Conservation (phyloP, 352 stramenopile genomes). For the Pythium periplocum region DNA sequence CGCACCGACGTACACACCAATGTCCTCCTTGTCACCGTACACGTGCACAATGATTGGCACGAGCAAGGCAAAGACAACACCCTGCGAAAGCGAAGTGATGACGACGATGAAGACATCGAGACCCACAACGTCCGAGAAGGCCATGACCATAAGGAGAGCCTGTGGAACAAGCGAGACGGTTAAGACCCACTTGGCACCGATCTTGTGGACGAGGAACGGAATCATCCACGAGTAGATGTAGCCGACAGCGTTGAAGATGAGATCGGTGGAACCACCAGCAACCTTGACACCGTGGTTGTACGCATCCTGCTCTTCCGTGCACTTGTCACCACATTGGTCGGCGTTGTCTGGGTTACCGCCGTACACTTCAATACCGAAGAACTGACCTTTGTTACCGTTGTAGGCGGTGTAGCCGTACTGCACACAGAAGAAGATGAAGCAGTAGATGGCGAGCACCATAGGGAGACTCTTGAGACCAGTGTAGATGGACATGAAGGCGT, state of each 20-base stretch:
- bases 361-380: slow-evolving; percentile 58
- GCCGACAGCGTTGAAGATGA: slow-evolving; percentile 48
- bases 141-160: slow-evolving; percentile 45
- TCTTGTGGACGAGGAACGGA: slow-evolving; percentile 32
- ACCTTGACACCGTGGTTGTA: slow-evolving; percentile 58
- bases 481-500: slow-evolving; percentile 43
- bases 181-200: slow-evolving; percentile 39
- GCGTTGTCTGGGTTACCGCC: slow-evolving; percentile 35
- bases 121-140: slow-evolving; percentile 32
- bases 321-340: slow-evolving; percentile 32
- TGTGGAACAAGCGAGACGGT: slow-evolving; percentile 40
- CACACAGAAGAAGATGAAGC: slow-evolving; percentile 43
- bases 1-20: slow-evolving; percentile 19
- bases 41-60: slow-evolving; percentile 9
- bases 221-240: slow-evolving; percentile 49
- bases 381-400: slow-evolving; percentile 61
- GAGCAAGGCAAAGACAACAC: slow-evolving; percentile 16
- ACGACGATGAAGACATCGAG: slow-evolving; percentile 47
- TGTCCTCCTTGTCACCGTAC: slow-evolving; percentile 15
- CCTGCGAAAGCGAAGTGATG: slow-evolving; percentile 40
- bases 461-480: slow-evolving; percentile 40
- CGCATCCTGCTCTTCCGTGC: slow-evolving; percentile 23
- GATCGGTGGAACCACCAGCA: slow-evolving; percentile 36
- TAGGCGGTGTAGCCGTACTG: slow-evolving; percentile 61
- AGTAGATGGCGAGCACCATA: slow-evolving; percentile 34